These are phyloP conservation scores for Prinsepia uniflora DNA, from an alignment of 306 rosid genomes.

Conservation along the genomic window DNA sequence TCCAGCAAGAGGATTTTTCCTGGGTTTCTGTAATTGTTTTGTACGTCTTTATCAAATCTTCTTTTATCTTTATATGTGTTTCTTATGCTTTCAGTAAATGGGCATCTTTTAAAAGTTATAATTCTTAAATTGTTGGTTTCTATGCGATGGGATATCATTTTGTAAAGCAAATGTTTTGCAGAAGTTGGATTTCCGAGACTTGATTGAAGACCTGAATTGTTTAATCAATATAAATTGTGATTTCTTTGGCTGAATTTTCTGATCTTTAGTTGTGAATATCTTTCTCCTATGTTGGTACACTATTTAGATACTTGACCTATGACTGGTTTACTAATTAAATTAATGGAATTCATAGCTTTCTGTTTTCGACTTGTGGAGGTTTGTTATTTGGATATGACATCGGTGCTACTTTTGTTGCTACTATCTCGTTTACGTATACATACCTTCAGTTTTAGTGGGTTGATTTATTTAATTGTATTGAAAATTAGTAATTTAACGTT, in stretches of 20 bases:
- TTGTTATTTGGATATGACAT: slow-evolving; percentile 92
- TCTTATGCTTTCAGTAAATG: background rate
- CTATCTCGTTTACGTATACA: slow-evolving; percentile 71
- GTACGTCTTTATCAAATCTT: slow-evolving; percentile 44
- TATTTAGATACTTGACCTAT: slow-evolving; percentile 9
- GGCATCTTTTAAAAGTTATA: background rate
- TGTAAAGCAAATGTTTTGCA: background rate
- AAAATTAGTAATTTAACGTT: slow-evolving; percentile 6
- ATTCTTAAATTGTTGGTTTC: background rate
- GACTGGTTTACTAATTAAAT: slow-evolving; percentile 1
- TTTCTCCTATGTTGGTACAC: background rate
- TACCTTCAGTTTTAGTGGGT: slow-evolving; percentile 22
- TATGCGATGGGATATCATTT: background rate
- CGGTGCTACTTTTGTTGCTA: slow-evolving; percentile 94
- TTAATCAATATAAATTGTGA: background rate
- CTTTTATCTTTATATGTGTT: background rate
- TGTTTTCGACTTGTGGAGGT: slow-evolving; percentile 96
- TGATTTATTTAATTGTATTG: background rate
- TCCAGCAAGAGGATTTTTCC: slow-evolving; percentile 50
- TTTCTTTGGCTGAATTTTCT: background rate
- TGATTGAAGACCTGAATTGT: background rate
- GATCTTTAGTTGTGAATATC: background rate
- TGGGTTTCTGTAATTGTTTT: slow-evolving; percentile 77
- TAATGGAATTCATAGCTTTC: slow-evolving; percentile 51
- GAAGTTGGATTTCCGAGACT: background rate